Conservation (phyloP, 2,329 filamentous ascomycete species). For the Alternaria ventricosa region DNA sequence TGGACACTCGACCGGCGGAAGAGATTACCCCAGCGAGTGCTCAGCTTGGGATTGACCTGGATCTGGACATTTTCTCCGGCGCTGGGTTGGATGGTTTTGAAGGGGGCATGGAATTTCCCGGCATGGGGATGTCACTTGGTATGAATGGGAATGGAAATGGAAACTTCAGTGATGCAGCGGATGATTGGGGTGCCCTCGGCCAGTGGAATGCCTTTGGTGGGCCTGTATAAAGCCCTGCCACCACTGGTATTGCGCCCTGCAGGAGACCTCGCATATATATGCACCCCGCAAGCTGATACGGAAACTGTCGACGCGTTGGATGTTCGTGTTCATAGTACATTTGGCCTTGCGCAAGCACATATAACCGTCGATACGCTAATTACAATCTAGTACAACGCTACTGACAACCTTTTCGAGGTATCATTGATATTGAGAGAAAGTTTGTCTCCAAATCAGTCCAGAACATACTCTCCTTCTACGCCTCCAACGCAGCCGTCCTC, state of each 20-base stretch:
- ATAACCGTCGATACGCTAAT: background rate
- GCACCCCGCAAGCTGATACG: rapidly evolving
- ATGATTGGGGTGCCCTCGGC: slow-evolving; percentile 36
- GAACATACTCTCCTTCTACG: background rate
- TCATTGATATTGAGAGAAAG: background rate
- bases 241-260: rapidly evolving
- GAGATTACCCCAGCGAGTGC: slow-evolving; percentile 21
- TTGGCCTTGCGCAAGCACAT: background rate
- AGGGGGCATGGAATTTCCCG: slow-evolving; percentile 36
- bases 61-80: slow-evolving; percentile 32
- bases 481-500: background rate
- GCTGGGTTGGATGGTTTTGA: slow-evolving; percentile 40
- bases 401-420: background rate
- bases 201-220: slow-evolving; percentile 33
- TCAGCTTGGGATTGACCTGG: slow-evolving; percentile 19
- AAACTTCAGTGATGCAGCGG: slow-evolving; percentile 1
- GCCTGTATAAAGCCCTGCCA: background rate
- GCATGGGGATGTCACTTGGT: slow-evolving; percentile 17
- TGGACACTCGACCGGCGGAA: slow-evolving; percentile 29
- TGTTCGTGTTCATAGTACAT: background rate
- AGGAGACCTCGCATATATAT: background rate
- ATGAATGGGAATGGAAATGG: slow-evolving; percentile 10
- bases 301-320: background rate
- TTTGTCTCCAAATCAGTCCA: background rate
- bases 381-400: background rate